A percentile compares a stretch with the other conserved stretches of the same genome.
Evolutionary conservation across 768 basidiomycete genomes (phyloP).

Genomic region (Lentinula raphanica): DNA sequence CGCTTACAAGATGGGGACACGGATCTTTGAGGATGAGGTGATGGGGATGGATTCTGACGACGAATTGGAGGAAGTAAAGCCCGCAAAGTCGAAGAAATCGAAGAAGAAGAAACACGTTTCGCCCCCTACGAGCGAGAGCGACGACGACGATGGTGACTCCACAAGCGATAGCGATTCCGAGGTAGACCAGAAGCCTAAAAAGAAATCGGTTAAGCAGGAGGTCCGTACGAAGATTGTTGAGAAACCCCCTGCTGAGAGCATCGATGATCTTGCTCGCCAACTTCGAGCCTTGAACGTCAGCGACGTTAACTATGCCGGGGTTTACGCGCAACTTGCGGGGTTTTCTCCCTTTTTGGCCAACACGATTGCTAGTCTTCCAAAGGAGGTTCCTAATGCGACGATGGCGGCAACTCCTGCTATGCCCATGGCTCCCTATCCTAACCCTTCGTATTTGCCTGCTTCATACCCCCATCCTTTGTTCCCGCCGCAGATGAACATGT

Average conservation of each 20-base stretch:
- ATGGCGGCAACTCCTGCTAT: background rate
- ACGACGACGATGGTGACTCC: no score
- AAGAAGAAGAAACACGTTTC: no score
- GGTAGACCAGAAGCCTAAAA: no score
- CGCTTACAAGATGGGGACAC: no score
- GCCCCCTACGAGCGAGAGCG: no score
- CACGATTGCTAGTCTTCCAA: background rate
- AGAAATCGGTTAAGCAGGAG: background rate
- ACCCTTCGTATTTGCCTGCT: no score
- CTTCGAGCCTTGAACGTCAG: background rate
- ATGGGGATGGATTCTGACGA: no score
- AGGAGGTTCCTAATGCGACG: background rate
- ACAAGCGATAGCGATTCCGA: no score
- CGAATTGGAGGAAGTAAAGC: background rate
- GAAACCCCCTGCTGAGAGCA: no score
- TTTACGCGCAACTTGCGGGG: background rate
- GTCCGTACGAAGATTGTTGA: background rate
- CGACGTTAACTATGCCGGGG: background rate
- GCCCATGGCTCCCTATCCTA: background rate
- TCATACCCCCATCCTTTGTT: no score
- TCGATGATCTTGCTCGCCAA: background rate
- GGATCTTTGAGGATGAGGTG: no score
- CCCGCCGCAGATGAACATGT: no score
- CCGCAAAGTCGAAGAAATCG: background rate
- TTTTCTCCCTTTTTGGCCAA: background rate